A percentile compares a stretch with the other conserved stretches of the same genome.
These are phyloP conservation scores for Saturnispora hagleri DNA, from an alignment of 805 yeast species.

Conservation along the genomic window DNA sequence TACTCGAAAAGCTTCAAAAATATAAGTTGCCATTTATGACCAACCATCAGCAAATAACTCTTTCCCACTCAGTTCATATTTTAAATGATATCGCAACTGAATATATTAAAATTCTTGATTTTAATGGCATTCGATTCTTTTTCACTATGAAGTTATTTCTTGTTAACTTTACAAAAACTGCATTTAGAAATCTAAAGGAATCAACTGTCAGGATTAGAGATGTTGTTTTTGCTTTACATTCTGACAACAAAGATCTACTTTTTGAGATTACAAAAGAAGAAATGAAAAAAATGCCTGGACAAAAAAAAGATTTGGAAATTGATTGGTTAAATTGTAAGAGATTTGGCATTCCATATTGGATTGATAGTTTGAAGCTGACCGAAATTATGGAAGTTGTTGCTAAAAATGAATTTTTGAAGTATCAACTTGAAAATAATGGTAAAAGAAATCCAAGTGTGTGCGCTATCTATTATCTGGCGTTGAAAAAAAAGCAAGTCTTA, in stretches of 20 bases:
- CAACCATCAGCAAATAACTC: slow-evolving; percentile 84
- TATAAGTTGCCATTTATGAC: slow-evolving; percentile 71
- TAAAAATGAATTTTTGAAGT: slow-evolving; percentile 48
- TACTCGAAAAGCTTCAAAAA: slow-evolving; percentile 53
- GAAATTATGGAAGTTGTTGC: slow-evolving; percentile 62
- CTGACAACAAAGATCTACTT: slow-evolving; percentile 65
- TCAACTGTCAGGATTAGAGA: slow-evolving; percentile 64
- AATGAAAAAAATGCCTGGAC: slow-evolving; percentile 20
- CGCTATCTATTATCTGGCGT: slow-evolving; percentile 67
- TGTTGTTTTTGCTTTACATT: slow-evolving; percentile 78
- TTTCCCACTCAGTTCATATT: slow-evolving; percentile 60
- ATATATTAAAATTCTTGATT: slow-evolving; percentile 38
- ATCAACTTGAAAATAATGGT: slow-evolving; percentile 32
- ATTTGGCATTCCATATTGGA: slow-evolving; percentile 69
- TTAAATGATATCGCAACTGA: slow-evolving; percentile 44
- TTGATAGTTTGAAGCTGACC: slow-evolving; percentile 35
- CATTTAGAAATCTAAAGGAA: neutral
- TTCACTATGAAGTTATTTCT: slow-evolving; percentile 63
- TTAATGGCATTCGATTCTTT: slow-evolving; percentile 61
- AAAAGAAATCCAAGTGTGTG: slow-evolving; percentile 64
- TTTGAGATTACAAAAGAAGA: slow-evolving; percentile 39
- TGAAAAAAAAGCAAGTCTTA: slow-evolving; percentile 66
- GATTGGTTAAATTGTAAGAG: slow-evolving; percentile 54
- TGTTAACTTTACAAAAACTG: slow-evolving; percentile 28
- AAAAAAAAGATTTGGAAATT: slow-evolving; percentile 25